Conservation (phyloP, 345 rosid genomes). For the Brassica rapa region DNA sequence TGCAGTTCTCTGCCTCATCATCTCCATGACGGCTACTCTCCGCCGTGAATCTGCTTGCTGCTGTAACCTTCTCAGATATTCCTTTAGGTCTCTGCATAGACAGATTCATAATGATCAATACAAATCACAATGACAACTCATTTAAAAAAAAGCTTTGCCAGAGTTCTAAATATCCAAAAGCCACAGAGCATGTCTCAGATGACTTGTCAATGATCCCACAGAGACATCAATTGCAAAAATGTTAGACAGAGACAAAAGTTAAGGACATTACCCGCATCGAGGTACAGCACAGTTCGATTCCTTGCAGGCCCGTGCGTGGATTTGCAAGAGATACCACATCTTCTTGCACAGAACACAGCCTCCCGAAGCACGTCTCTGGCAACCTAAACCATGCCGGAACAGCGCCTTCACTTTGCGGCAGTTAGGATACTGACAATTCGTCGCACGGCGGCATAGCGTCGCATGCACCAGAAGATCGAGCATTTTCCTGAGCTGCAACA, state of each 20-base stretch:
- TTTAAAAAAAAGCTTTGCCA: not conserved
- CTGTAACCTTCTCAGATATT: conserved; percentile 88
- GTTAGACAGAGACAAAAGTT: not conserved
- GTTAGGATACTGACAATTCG: conserved; percentile 87
- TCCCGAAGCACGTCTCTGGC: conserved; percentile 86
- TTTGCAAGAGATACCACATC: conserved; percentile 99
- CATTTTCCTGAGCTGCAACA: conserved; percentile 96
- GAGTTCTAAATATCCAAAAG: not conserved
- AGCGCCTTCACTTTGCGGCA: conserved; percentile 97
- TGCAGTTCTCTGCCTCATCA: conserved; percentile 99
- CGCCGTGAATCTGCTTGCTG: conserved; percentile 98
- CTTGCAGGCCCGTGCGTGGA: conserved; percentile 98
- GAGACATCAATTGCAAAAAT: not conserved
- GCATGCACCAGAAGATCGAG: conserved; percentile 99
- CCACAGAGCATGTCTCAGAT: not conserved
- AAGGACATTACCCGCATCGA: conserved; percentile 80
- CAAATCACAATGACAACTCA: not conserved
- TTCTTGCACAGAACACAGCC: conserved; percentile 93
- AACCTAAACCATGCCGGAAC: conserved; percentile 89
- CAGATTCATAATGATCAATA: conserved; percentile 25
- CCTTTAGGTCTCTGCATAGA: conserved; percentile 81
- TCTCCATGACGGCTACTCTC: conserved; percentile 99
- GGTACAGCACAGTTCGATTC: conserved; percentile 93
- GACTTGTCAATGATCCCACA: not conserved
- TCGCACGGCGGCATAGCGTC: conserved; percentile 75